Evolutionary conservation across 768 basidiomycete species (phyloP).

Genomic region (Lactifluus echinatus): DNA sequence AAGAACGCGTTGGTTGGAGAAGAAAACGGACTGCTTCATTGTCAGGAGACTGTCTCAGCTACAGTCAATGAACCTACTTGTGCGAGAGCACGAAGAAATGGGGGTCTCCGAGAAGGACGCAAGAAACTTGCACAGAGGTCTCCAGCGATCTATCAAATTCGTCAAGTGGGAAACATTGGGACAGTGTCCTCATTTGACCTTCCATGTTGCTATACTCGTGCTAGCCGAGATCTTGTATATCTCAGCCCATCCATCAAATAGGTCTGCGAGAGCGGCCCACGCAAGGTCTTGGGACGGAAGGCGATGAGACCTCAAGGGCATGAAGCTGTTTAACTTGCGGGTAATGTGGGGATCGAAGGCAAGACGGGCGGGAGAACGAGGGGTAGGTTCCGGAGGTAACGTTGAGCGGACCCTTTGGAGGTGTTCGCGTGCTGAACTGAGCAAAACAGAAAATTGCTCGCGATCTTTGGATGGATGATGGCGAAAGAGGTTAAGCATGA

Average conservation of each 20-base stretch:
- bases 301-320: slow-evolving; percentile 56
- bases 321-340: slow-evolving; percentile 55
- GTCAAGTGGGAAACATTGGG: background rate
- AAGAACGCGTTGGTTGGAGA: slow-evolving; percentile 3
- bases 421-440: slow-evolving; percentile 34
- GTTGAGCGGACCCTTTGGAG: slow-evolving; percentile 33
- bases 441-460: slow-evolving; percentile 31
- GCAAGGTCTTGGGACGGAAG: slow-evolving; percentile 40
- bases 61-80: slow-evolving; percentile 39
- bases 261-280: slow-evolving; percentile 41
- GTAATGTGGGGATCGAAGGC: slow-evolving; percentile 63
- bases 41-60: slow-evolving; percentile 6
- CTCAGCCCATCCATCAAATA: slow-evolving; percentile 53
- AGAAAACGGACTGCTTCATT: slow-evolving; percentile 6
- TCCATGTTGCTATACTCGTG: slow-evolving; percentile 48
- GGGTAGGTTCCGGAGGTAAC: slow-evolving; percentile 31
- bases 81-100: slow-evolving; percentile 55
- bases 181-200: slow-evolving; percentile 33
- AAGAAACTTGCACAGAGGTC: slow-evolving; percentile 42
- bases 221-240: slow-evolving; percentile 37
- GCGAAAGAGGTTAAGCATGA: slow-evolving; percentile 43
- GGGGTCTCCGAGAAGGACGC: slow-evolving; percentile 32
- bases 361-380: slow-evolving; percentile 40
- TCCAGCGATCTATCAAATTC: slow-evolving; percentile 36
- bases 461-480: slow-evolving; percentile 32